Conservation (phyloP, 2,329 filamentous ascomycete species). For the Phialophora chinensis region DNA sequence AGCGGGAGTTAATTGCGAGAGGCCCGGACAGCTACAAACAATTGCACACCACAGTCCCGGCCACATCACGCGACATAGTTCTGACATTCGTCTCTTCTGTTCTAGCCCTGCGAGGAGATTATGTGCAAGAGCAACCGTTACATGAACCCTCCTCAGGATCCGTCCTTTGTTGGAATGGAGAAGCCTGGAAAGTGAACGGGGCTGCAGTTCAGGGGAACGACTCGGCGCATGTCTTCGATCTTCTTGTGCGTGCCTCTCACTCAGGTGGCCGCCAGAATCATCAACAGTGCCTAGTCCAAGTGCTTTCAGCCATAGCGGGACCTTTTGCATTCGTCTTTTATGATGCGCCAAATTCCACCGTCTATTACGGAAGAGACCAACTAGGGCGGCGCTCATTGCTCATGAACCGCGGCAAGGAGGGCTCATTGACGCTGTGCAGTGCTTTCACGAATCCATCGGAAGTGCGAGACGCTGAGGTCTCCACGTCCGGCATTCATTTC, state of each 20-base stretch:
- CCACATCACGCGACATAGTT: constrained; percentile 42
- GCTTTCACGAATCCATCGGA: constrained; percentile 69
- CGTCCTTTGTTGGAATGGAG: constrained; percentile 94
- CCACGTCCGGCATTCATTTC: constrained; percentile 80
- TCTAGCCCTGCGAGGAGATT: constrained; percentile 80
- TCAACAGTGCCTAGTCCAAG: constrained; percentile 53
- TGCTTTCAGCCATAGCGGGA: constrained; percentile 70
- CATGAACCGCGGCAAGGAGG: constrained; percentile 50
- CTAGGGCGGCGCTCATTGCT: constrained; percentile 81
- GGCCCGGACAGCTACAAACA: constrained; percentile 52
- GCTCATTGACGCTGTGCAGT: constrained; percentile 70
- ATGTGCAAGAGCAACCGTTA: constrained; percentile 75
- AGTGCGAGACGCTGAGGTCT: constrained; percentile 66
- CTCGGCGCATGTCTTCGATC: constrained; percentile 69
- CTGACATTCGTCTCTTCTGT: constrained; percentile 81
- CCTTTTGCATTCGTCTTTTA: constrained; percentile 91
- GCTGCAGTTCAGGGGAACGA: constrained; percentile 73
- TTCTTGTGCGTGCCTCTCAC: constrained; percentile 58
- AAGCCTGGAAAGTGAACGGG: constrained; percentile 79
- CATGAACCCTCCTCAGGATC: constrained; percentile 62
- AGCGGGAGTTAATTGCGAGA: constrained; percentile 47
- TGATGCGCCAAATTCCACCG: constrained; percentile 63
- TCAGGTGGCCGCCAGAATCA: constrained; percentile 25
- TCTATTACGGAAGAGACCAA: constrained; percentile 87
- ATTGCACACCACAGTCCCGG: constrained; percentile 41